phyloP scores from a whole-genome alignment of 305 asterid genomes.

The Rubia tinctorum region DNA sequence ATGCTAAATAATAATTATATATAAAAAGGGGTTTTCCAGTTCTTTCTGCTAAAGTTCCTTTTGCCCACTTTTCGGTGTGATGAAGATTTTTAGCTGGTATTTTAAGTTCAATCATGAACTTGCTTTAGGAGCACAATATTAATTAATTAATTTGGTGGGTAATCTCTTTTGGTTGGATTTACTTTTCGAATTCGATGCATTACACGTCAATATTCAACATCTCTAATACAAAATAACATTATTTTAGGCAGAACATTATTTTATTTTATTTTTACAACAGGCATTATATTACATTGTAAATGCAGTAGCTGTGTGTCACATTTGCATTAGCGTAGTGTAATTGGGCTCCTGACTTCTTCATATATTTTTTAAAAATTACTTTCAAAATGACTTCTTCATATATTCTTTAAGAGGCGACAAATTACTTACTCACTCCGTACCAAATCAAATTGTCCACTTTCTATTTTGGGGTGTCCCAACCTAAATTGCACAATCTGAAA shows the following conservation, averaged over 20 bases:
- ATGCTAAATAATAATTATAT: neutral
- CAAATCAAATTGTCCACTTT: no score
- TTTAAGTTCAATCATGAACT: constrained; percentile 14
- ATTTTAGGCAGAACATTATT: no score
- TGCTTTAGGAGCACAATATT: constrained; percentile 7
- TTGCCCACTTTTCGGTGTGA: constrained; percentile 32
- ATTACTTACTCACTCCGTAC: no score
- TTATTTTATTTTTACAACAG: no score
- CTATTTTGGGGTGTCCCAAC: no score
- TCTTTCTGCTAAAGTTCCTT: neutral
- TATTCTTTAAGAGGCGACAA: no score
- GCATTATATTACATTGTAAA: neutral
- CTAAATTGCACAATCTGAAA: no score
- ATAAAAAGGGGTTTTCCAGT: neutral
- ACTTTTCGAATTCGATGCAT: neutral
- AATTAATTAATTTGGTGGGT: neutral
- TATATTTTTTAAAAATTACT: neutral
- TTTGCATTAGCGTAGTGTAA: neutral
- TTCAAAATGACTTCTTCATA: neutral
- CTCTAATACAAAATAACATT: neutral
- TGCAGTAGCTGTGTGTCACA: neutral
- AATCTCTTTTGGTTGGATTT: neutral
- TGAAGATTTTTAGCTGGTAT: constrained; percentile 14
- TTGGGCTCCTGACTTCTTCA: neutral
- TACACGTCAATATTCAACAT: neutral